A percentile compares a stretch with the other conserved stretches of the same genome.
Evolutionary conservation across 352 stramenopile species (phyloP).

Genomic region (Phytopythium helicoides): DNA sequence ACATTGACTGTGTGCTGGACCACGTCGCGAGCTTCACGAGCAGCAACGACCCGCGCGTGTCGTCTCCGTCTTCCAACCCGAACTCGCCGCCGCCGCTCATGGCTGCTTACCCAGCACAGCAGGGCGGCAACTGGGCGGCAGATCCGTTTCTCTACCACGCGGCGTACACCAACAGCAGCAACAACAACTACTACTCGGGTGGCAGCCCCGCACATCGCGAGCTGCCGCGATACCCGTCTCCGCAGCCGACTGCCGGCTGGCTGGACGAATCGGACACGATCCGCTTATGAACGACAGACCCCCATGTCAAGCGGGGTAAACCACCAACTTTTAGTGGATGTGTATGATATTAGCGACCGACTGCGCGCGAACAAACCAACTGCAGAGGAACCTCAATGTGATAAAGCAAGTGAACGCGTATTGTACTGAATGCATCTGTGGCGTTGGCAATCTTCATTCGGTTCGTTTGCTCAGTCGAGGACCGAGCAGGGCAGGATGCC

Average conservation of each 20-base stretch:
- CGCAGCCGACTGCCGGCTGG: neutral
- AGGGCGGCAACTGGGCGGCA: constrained; percentile 1
- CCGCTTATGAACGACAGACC: constrained; percentile 5
- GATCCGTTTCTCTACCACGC: neutral
- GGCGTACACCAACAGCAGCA: neutral
- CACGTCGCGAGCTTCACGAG: constrained; percentile 49
- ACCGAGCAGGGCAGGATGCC: no score
- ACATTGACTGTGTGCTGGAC: constrained; percentile 52
- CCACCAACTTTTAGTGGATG: no score
- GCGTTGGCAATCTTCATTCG: no score
- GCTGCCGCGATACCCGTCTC: neutral
- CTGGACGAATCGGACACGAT: constrained; percentile 5
- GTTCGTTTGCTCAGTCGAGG: no score
- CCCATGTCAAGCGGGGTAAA: neutral
- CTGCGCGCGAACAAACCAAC: no score
- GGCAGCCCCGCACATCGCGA: neutral
- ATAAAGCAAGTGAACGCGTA: no score
- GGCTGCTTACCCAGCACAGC: constrained; percentile 10
- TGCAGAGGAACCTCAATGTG: no score
- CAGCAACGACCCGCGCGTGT: constrained; percentile 8
- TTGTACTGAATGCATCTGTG: no score
- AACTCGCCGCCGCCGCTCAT: constrained; percentile 1
- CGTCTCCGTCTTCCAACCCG: constrained; percentile 1
- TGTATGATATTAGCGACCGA: no score
- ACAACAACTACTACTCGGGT: neutral